A percentile compares a stretch with the other conserved stretches of the same genome.
phyloP scores from a whole-genome alignment of 441 rosid genomes.

The Gossypium gossypioides region DNA sequence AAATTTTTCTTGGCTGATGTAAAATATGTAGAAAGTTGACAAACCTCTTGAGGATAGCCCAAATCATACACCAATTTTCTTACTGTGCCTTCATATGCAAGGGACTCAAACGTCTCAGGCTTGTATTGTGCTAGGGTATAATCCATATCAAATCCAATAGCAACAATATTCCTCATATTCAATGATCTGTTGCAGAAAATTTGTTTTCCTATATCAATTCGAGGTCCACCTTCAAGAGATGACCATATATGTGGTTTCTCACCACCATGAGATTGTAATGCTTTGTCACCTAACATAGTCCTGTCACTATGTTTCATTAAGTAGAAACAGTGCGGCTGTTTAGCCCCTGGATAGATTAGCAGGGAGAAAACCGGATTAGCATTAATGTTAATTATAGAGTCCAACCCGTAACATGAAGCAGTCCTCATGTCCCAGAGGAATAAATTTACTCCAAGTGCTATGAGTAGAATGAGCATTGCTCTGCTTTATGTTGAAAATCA shows the following conservation, averaged over 20 bases:
- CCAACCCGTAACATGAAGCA: background rate
- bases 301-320: constrained; percentile 42
- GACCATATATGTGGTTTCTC: constrained; percentile 53
- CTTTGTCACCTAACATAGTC: constrained; percentile 28
- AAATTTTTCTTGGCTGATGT: background rate
- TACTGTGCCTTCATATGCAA: constrained; percentile 86
- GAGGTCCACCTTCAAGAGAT: constrained; percentile 54
- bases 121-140: constrained; percentile 95
- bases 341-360: constrained; percentile 38
- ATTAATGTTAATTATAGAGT: background rate
- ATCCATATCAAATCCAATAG: constrained; percentile 98
- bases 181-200: constrained; percentile 91
- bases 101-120: constrained; percentile 90
- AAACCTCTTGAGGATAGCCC: constrained; percentile 84
- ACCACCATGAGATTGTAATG: constrained; percentile 28
- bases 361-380: background rate
- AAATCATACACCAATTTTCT: constrained; percentile 75
- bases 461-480: background rate
- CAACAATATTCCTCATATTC: constrained; percentile 86
- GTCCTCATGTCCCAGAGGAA: background rate
- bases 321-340: constrained; percentile 31
- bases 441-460: background rate
- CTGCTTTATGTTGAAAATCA: background rate
- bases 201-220: constrained; percentile 55
- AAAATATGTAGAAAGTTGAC: constrained; percentile 15